A percentile compares a stretch with the other conserved stretches of the same genome.
phyloP scores from a whole-genome alignment of 2,329 filamentous ascomycete genomes.

The Dothideomycetes sp. region DNA sequence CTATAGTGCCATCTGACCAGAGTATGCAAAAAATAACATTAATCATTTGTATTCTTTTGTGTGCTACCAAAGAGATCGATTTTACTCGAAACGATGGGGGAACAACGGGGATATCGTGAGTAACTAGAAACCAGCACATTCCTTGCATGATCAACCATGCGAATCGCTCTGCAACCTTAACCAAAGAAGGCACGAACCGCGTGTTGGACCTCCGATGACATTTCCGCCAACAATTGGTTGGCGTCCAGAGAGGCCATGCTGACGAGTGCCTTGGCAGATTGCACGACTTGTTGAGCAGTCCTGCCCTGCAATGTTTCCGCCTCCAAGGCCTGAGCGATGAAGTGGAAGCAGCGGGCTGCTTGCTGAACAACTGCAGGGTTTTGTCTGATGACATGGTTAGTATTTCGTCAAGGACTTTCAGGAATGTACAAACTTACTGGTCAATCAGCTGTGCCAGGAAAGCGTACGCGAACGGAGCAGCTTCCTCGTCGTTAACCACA shows the following conservation, averaged over 20 bases:
- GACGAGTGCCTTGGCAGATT: constrained; percentile 69
- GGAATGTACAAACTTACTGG: constrained; percentile 57
- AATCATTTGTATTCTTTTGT: constrained; percentile 1
- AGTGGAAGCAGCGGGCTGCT: constrained; percentile 72
- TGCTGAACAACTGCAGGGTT: constrained; percentile 72
- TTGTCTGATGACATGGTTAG: constrained; percentile 56
- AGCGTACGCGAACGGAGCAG: constrained; percentile 88
- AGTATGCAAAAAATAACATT: too few relatives aligned
- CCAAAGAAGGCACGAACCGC: constrained; percentile 34
- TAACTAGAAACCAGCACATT: not conserved
- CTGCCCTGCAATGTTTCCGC: constrained; percentile 82
- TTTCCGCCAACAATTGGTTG: constrained; percentile 62
- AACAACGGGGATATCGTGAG: too few relatives aligned
- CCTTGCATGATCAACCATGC: not conserved
- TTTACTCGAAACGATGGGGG: too few relatives aligned
- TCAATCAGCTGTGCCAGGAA: constrained; percentile 88
- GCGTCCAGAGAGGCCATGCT: constrained; percentile 65
- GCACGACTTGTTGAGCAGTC: constrained; percentile 66
- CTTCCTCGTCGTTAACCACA: constrained; percentile 91
- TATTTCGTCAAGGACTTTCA: constrained; percentile 21
- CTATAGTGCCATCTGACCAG: too few relatives aligned
- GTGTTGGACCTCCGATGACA: constrained; percentile 72
- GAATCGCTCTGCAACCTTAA: constrained; percentile 17
- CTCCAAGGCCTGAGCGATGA: constrained; percentile 80
- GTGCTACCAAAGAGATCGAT: not conserved